Percentiles rank a stretch among this genome's conserved stretches.
Conservation (phyloP, 768 basidiomycete species). For the Candolleomyces aberdarensis region DNA sequence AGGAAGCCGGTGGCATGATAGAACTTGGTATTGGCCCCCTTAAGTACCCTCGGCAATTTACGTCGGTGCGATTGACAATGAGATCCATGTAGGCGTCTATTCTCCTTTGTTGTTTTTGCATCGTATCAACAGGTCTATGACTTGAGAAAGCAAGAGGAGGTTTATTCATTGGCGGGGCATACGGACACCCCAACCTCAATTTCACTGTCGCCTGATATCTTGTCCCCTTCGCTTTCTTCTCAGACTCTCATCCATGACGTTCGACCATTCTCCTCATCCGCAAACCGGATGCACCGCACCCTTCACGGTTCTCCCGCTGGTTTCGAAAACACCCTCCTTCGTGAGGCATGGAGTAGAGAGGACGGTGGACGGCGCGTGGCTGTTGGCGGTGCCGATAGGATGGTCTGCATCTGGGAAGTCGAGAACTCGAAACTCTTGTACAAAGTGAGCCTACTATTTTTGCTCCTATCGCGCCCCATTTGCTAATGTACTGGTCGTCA, state of each 20-base stretch:
- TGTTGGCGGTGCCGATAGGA: slow-evolving; percentile 87
- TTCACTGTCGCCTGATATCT: slow-evolving; percentile 86
- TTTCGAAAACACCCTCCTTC: slow-evolving; percentile 85
- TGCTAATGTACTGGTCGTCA: slow-evolving; percentile 21
- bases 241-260: slow-evolving; percentile 89
- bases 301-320: slow-evolving; percentile 88
- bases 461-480: neutral
- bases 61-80: slow-evolving; percentile 93
- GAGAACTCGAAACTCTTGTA: slow-evolving; percentile 73
- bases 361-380: slow-evolving; percentile 81
- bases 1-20: no score
- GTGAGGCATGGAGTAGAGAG: slow-evolving; percentile 84
- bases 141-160: slow-evolving; percentile 77
- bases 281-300: slow-evolving; percentile 75
- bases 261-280: slow-evolving; percentile 87
- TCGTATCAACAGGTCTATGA: slow-evolving; percentile 73
- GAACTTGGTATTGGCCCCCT: no score
- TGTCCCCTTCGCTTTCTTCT: slow-evolving; percentile 89
- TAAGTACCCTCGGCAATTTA: slow-evolving; percentile 92
- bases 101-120: neutral
- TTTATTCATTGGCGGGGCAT: slow-evolving; percentile 81
- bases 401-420: slow-evolving; percentile 85
- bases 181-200: slow-evolving; percentile 92
- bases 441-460: slow-evolving; percentile 49
- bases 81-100: slow-evolving; percentile 74